Evolutionary conservation across 192 early-diverging fungal species (phyloP), one percentile per base, ranked within the genome.

Genomic region (Umbelopsis sp.): DNA sequence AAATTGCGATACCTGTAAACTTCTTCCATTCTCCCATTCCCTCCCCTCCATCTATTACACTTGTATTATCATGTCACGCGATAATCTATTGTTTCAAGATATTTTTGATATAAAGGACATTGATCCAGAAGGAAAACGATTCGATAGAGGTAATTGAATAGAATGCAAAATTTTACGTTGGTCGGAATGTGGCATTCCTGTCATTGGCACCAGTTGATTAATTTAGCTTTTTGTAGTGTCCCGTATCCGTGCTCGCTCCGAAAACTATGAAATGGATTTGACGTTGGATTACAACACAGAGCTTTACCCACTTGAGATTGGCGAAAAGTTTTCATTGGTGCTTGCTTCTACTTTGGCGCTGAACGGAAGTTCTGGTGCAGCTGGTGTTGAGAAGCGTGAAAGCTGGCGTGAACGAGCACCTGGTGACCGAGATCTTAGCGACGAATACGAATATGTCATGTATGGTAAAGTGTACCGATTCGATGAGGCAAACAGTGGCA

Each of bases 361-460:
- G 20, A 73, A 73, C 14, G 77, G 85, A n/a, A 79, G 79, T 34
- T 75, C 82, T 34, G 90, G 83, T 26, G 68, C 65, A 1, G 68
- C 70, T 21, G 79, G 77, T 32, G 70, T 68, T 6, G 83, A 84
- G 43, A 87, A 84, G 44, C 80, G 82, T 69, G 91, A 91, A 69
- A 80, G 83, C 32, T 95, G 93, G 93, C 80, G 89, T 47, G 87
- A 89, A 71, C 86, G 86, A 72, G 77, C 83, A 50, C 82, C 81
- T 21, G 88, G 86, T 16, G 90, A 92, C 69, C 73, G 85, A 68
- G 89, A 90, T 66, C 77, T 99, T 73, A 94, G 94, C 5, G 97
- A 99, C 62, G 94, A 97, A 41, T 99, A 94, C 79, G 97, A 99
- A 44, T 99, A 99, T 79, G 97, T 99, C 24, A 98, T 97, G 96